Base-by-base conservation (phyloP, 2,329 filamentous ascomycete genomes). In the Purpureocillium takamizusanense region DNA sequence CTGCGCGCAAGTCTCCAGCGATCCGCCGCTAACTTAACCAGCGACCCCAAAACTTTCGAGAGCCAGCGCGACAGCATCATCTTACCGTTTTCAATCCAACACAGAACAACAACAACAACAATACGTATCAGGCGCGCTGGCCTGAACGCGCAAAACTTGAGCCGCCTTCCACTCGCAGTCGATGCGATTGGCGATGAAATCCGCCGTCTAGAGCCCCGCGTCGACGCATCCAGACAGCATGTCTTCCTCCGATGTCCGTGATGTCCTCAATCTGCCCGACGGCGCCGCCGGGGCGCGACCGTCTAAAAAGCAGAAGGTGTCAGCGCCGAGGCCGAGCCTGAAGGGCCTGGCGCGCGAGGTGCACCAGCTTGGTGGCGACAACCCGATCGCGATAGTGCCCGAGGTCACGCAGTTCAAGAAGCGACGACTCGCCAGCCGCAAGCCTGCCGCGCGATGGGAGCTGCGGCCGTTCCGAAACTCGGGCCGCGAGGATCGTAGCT, bases 241-340 rank as follows among this genome's bases (percentile, higher is more conserved):
- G 81, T 72, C 81, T 44, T 82, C 82, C 46, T 76, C 80, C 59
- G 87, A 94, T 70, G 78, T 94, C 51, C 86, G 85, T 66, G 87
- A 94, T 60, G 86, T 94, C 56, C 78, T 94, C 55, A 86, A 89
- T 60, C 70, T 94, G 57, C 81, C 82, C 36, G 81, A 79, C 25
- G 63, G 67, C 43, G 51, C 63, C 36, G 52, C 65, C 36, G 65
- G 62, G 37, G 55, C 68, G 38, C 66, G 81, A 45, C 77, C 80
- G 31, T 64, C 75, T 32, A 94, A 92, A 66, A 89, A 90, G 57
- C 78, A 82, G 51, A 88, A 84, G 57, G 67, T 76, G 7, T 67
- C 72, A 13, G 75, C 72, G 34, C 74, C 80, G 47, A 67, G 69
- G 38, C 70, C 69, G 31, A 79, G 73, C 45, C 55, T 82, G 38